Evolutionary conservation across 2,329 filamentous ascomycete species (phyloP), one percentile per base, ranked within the genome.

Genomic region (Aspergillus pseudonomiae): DNA sequence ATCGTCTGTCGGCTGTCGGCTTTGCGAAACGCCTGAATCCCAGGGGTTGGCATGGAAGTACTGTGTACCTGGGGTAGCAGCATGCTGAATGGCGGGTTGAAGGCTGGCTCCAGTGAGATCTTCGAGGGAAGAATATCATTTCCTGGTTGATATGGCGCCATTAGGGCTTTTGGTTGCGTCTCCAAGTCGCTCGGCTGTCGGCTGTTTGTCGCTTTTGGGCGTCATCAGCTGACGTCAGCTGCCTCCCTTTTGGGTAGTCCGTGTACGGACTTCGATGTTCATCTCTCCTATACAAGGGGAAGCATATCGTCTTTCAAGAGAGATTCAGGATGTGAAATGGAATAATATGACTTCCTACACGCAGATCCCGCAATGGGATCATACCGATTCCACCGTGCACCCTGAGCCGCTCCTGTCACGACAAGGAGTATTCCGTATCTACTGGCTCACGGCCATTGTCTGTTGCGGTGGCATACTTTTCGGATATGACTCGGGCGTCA

Each of bases 391-490:
- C 26, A 4, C 46, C 9, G 46, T 9, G 26, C 46, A 28, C 4
- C 26, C 26, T 4, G 16, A 50, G 24, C n/a, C 45, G 56, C 56
- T 34, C 14, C 48, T 43, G 30, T 28, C 30, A n/a, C 50, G 50
- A 53, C 71, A 70, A 26, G 82, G 81, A 28, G 79, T 74, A 59
- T 67, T 83, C 39, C 76, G 84, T 61, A 82, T 82, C 34, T 86
- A 85, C 70, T 85, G 80, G 79, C 77, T 86, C 11, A 83, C 82
- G 3, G 75, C 75, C 1, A 80, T 85, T 4, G 80, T 85, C 14
- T 86, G 83, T 67, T 81, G 83, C 66, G 83, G 83, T 7, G 83
- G 83, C 0, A 83, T 78, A 11, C 65, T 80, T 6, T 80, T 80
- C 62, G 78, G 78, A 32, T 80, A 80, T 70, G 78, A 80, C 57